Percentiles rank a stretch among this genome's conserved stretches.
phyloP scores from a whole-genome alignment of 2,329 filamentous ascomycete genomes.

The Tolypocladium guangdongense region DNA sequence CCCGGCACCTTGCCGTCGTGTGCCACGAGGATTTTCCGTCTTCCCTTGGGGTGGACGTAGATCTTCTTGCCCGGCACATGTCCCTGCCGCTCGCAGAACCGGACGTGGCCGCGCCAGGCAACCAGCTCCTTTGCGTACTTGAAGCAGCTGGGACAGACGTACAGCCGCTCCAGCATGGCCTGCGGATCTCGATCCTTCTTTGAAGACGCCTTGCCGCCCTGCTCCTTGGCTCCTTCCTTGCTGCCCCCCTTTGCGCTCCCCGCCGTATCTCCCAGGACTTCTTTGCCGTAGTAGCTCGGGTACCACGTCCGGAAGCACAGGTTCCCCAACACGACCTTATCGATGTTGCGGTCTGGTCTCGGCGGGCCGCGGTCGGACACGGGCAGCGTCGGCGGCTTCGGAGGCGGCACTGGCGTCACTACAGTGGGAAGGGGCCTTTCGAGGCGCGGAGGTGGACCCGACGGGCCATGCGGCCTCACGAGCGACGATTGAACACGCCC shows the following conservation, averaged over 20 bases:
- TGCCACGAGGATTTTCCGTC: slow-evolving; percentile 26
- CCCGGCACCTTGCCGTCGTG: slow-evolving; percentile 19
- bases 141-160: slow-evolving; percentile 89
- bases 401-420: slow-evolving; percentile 22
- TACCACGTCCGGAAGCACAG: slow-evolving; percentile 86
- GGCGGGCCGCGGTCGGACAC: slow-evolving; percentile 23
- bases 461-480: slow-evolving; percentile 22
- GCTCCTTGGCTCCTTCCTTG: slow-evolving; percentile 18
- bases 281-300: slow-evolving; percentile 79
- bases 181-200: slow-evolving; percentile 23
- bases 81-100: slow-evolving; percentile 40
- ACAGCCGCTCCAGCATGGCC: slow-evolving; percentile 55
- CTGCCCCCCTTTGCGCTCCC: slow-evolving; percentile 14
- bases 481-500: slow-evolving; percentile 16
- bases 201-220: slow-evolving; percentile 14
- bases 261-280: slow-evolving; percentile 43
- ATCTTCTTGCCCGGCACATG: slow-evolving; percentile 58
- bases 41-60: slow-evolving; percentile 50
- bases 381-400: slow-evolving; percentile 20
- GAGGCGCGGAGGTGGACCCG: slow-evolving; percentile 18
- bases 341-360: slow-evolving; percentile 61
- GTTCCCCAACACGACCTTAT: slow-evolving; percentile 76
- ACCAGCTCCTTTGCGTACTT: slow-evolving; percentile 66
- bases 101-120: slow-evolving; percentile 47
- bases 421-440: slow-evolving; percentile 14